Evolutionary conservation across 2,329 filamentous ascomycete genomes (phyloP).

Genomic region (Alternaria hordeiaustralica): DNA sequence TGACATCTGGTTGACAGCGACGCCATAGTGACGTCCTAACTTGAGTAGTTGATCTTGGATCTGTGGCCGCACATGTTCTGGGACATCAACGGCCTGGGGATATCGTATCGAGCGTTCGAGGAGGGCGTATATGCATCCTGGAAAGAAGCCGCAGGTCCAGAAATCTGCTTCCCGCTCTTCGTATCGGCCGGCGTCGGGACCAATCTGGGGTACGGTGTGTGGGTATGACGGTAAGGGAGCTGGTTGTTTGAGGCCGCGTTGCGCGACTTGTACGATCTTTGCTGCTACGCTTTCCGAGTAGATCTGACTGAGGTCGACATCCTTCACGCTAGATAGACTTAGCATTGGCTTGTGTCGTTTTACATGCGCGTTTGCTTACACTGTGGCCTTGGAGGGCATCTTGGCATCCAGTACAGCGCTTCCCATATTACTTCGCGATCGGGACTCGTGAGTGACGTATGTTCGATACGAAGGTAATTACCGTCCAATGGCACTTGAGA

Average conservation of each 20-base stretch:
- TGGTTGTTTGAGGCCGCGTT: conserved; percentile 35
- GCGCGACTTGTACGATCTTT: conserved; percentile 44
- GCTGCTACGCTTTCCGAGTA: conserved; percentile 40
- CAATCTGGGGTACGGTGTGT: conserved; percentile 42
- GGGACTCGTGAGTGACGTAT: neutral
- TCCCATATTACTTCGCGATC: conserved; percentile 7
- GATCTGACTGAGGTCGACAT: conserved; percentile 33
- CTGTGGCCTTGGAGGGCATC: conserved; percentile 1
- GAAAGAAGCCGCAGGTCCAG: conserved; percentile 48
- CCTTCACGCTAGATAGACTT: conserved; percentile 24
- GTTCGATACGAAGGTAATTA: too few species aligned
- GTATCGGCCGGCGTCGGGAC: conserved; percentile 31
- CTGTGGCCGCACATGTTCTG: conserved; percentile 19
- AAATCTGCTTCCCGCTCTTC: conserved; percentile 46
- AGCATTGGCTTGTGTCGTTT: neutral
- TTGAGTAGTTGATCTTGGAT: conserved; percentile 33
- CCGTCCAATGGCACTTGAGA: neutral
- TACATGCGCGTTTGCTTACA: conserved; percentile 7
- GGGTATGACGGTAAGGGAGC: conserved; percentile 40
- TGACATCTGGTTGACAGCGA: conserved; percentile 44
- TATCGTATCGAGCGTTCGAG: conserved; percentile 41
- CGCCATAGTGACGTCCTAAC: conserved; percentile 40
- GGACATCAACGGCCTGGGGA: conserved; percentile 32
- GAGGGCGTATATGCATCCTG: conserved; percentile 43
- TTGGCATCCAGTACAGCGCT: neutral